Evolutionary conservation across 2,329 filamentous ascomycete species (phyloP).

Genomic region (Aspergillus sp.): DNA sequence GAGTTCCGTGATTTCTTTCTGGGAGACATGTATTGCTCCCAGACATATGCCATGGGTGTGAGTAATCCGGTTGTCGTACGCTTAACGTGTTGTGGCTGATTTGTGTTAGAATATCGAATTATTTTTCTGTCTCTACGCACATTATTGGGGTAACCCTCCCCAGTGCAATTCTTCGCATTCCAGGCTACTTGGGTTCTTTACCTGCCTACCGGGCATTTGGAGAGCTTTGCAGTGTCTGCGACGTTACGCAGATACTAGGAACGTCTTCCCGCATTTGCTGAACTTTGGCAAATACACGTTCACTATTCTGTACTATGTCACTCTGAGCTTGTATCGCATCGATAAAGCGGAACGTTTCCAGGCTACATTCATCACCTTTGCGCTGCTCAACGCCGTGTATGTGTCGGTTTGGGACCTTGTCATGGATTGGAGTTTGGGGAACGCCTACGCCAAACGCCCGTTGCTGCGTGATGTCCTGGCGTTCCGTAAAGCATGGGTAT

Average conservation of each 20-base stretch:
- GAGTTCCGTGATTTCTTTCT: constrained; percentile 98
- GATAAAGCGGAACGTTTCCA: constrained; percentile 58
- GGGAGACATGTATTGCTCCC: constrained; percentile 95
- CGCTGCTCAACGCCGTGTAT: constrained; percentile 80
- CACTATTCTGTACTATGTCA: constrained; percentile 77
- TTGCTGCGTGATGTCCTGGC: constrained; percentile 77
- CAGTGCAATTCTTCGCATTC: constrained; percentile 87
- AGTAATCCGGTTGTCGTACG: constrained; percentile 35
- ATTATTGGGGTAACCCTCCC: constrained; percentile 69
- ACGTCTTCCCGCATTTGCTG: constrained; percentile 86
- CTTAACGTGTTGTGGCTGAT: not conserved
- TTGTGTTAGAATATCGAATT: constrained; percentile 74
- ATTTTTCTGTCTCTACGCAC: constrained; percentile 92
- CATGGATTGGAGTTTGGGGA: constrained; percentile 95
- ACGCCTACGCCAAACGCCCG: constrained; percentile 67
- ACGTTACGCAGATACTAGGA: constrained; percentile 82
- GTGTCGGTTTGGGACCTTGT: constrained; percentile 88
- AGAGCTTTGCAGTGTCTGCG: constrained; percentile 87
- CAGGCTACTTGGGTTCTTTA: constrained; percentile 81
- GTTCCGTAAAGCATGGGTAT: constrained; percentile 76
- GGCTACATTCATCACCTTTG: constrained; percentile 77
- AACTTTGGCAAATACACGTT: constrained; percentile 91
- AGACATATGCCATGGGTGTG: constrained; percentile 86
- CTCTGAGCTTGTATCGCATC: constrained; percentile 81
- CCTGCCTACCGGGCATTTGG: constrained; percentile 82